Evolutionary conservation across 2,329 filamentous ascomycete species (phyloP), one percentile per base, ranked within the genome.

Genomic region (Colletotrichum sp.): DNA sequence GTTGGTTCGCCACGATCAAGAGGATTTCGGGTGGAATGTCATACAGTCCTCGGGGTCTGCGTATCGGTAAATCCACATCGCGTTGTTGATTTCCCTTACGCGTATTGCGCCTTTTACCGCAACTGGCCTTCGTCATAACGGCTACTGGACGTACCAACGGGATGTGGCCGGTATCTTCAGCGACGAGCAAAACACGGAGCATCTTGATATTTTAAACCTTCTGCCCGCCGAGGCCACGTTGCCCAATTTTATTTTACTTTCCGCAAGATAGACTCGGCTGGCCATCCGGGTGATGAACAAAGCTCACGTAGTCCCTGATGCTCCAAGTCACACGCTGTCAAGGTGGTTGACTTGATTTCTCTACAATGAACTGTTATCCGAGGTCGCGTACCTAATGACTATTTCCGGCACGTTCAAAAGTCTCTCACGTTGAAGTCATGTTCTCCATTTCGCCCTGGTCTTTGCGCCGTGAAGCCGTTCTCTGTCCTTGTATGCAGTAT

Each of bases 21-120:
- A n/a, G 3, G 39, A 49, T 49, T 19, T 49, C 39, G 0, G 0
- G 39, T 22, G 39, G 39, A 12, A 49, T 7, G 19, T 49, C 39
- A 1, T 7, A n/a, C 19, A 49, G 2, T 0, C 19, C 39, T 7
- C 9, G 9, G 39, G 19, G 1, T 0, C 39, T 49, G 39, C 9
- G 39, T 7, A 49, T 12, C 9, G 2, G 39, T n/a, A n/a, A 12
- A 6, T 9, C 19, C 19, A 1, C 39, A 49, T 49, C 39, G 19
- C 2, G 39, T n/a, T n/a, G 4, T 49, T 0, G 39, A 12, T 0
- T n/a, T 2, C 6, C n/a, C 19, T 4, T 49, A 0, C 0, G 4
- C 5, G 19, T 49, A 0, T 49, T 12, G 0, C 19, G 39, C 1
- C 3, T 49, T 49, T 49, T 49, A 7, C 19, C 39, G 12, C 39